These are phyloP conservation scores for Leccinum fuscescens DNA, from an alignment of 1,284 basidiomycete genomes.

Conservation along the genomic window DNA sequence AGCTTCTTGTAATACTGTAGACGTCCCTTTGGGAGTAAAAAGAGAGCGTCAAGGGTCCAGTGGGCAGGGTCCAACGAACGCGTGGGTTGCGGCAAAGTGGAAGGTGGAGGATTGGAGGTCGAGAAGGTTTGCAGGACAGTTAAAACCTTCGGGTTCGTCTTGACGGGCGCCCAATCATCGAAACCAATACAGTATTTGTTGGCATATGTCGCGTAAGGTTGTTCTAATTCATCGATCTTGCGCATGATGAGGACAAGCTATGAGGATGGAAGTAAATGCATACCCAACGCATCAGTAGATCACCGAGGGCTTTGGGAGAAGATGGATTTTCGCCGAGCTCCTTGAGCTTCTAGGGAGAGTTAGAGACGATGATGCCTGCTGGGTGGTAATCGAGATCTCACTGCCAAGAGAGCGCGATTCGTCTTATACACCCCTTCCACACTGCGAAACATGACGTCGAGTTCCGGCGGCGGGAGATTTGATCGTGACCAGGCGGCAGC, in stretches of 20 bases:
- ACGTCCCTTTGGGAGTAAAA: constrained; percentile 81
- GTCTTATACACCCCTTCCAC: constrained; percentile 92
- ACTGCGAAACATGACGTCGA: constrained; percentile 93
- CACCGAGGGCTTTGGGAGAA: constrained; percentile 93
- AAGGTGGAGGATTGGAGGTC: constrained; percentile 55
- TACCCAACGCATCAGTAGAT: constrained; percentile 97
- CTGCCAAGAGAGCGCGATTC: constrained; percentile 77
- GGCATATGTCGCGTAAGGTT: constrained; percentile 83
- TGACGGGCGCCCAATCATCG: constrained; percentile 79
- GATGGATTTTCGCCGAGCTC: constrained; percentile 93
- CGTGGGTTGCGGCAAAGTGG: constrained; percentile 39
- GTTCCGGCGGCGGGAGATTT: constrained; percentile 89
- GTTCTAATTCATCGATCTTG: constrained; percentile 89
- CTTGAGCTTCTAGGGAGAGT: constrained; percentile 72
- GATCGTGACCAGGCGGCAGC: constrained; percentile 95
- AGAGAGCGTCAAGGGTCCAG: constrained; percentile 89
- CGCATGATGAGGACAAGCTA: constrained; percentile 13
- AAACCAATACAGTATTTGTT: constrained; percentile 76
- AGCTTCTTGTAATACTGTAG: constrained; percentile 93
- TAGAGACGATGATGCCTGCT: constrained; percentile 6
- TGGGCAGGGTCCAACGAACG: constrained; percentile 40
- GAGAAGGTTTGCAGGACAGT: constrained; percentile 75
- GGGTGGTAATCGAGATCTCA: constrained; percentile 37
- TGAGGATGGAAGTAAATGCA: constrained; percentile 17
- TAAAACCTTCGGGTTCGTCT: constrained; percentile 70